These are phyloP conservation scores for Waltergamsia citrina DNA, from an alignment of 2,329 filamentous ascomycete species.

Conservation along the genomic window DNA sequence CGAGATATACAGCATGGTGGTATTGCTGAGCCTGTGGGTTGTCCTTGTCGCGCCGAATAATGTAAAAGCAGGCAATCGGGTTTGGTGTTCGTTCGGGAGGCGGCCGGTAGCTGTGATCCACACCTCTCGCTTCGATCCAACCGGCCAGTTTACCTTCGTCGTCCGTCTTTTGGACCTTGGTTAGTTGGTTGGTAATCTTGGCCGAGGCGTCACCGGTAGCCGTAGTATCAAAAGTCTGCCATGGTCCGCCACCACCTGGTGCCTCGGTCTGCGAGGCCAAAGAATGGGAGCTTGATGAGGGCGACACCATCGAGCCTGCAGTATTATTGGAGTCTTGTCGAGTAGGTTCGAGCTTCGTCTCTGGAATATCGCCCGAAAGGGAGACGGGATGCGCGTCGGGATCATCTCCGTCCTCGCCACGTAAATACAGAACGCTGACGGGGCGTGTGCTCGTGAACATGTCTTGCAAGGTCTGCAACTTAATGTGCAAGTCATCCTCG, in stretches of 20 bases:
- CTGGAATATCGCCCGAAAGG: conserved; percentile 58
- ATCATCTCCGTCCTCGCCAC: conserved; percentile 69
- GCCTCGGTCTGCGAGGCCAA: conserved; percentile 46
- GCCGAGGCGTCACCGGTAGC: conserved; percentile 36
- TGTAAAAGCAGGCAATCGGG: conserved; percentile 79
- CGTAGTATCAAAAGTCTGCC: conserved; percentile 48
- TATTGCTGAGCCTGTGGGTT: conserved; percentile 48
- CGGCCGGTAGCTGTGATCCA: conserved; percentile 78
- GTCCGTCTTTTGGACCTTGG: conserved; percentile 42
- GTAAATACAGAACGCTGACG: conserved; percentile 68
- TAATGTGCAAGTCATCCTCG: conserved; percentile 70
- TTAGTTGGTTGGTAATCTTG: conserved; percentile 36
- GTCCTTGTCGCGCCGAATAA: conserved; percentile 47
- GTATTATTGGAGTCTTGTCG: conserved; percentile 46
- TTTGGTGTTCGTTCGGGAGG: conserved; percentile 64
- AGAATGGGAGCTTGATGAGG: conserved; percentile 56
- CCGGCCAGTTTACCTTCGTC: conserved; percentile 59
- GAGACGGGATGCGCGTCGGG: conserved; percentile 70
- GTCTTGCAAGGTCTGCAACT: conserved; percentile 69
- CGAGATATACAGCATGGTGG: conserved; percentile 79
- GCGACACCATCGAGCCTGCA: conserved; percentile 55
- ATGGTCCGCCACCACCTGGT: conserved; percentile 28
- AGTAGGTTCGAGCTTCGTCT: conserved; percentile 40
- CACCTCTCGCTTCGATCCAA: conserved; percentile 85
- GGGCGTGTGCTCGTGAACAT: conserved; percentile 83